A percentile compares a stretch with the other conserved stretches of the same genome.
These are phyloP conservation scores for Orobanche coerulescens DNA, from an alignment of 257 asterid genomes.

Conservation along the genomic window DNA sequence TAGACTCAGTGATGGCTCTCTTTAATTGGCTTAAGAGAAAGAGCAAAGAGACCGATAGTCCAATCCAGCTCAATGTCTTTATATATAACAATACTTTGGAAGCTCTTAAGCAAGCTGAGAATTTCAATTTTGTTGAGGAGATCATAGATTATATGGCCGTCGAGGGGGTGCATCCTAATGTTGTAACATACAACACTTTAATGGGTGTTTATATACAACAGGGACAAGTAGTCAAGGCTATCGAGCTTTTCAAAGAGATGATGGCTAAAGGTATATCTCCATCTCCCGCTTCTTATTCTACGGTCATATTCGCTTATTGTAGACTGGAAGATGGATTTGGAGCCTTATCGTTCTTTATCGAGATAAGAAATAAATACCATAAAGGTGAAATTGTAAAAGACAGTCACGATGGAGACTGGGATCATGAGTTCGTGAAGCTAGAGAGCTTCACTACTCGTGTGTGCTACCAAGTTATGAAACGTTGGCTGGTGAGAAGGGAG, in stretches of 20 bases:
- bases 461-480: constrained; percentile 74
- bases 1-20: constrained; percentile 55
- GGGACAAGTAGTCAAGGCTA: constrained; percentile 63
- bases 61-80: constrained; percentile 47
- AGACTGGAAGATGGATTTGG: constrained; percentile 75
- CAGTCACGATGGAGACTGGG: constrained; percentile 45
- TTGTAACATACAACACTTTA: constrained; percentile 64
- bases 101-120: constrained; percentile 51
- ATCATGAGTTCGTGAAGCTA: constrained; percentile 52
- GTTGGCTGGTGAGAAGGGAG: constrained; percentile 55
- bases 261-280: constrained; percentile 49
- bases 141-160: constrained; percentile 52
- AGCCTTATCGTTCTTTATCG: constrained; percentile 49
- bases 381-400: constrained; percentile 52
- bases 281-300: constrained; percentile 82
- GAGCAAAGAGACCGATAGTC: constrained; percentile 34
- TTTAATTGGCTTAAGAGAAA: constrained; percentile 79
- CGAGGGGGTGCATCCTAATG: constrained; percentile 56
- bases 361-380: constrained; percentile 34
- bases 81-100: constrained; percentile 80
- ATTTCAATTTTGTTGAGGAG: constrained; percentile 37
- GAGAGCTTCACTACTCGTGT: constrained; percentile 56
- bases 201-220: constrained; percentile 71
- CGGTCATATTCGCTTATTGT: constrained; percentile 57
- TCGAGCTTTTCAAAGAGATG: constrained; percentile 52